Percentiles rank a stretch among this genome's conserved stretches.
These are phyloP conservation scores for Thermochaetoides dissita DNA, from an alignment of 2,329 filamentous ascomycete genomes.

Conservation along the genomic window DNA sequence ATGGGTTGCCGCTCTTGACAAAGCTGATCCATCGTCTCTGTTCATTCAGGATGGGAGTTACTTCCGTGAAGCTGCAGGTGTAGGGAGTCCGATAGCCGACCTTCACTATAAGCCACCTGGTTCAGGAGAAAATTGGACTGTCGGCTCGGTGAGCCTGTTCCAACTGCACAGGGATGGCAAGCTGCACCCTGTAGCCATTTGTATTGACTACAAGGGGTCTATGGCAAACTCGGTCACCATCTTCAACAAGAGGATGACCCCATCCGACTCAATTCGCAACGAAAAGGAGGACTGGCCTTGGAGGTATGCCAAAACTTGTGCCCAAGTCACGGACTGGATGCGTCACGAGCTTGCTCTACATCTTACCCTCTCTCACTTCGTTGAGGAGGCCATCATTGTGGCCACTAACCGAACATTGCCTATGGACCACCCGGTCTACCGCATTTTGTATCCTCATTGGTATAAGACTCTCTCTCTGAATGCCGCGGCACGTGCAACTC, in stretches of 20 bases:
- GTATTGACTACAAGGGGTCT: conserved; percentile 30
- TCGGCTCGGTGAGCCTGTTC: conserved; percentile 29
- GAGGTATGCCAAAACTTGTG: conserved; percentile 38
- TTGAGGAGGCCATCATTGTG: conserved; percentile 35
- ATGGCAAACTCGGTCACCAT: conserved; percentile 32
- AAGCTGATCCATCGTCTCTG: conserved; percentile 20
- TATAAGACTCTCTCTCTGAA: conserved; percentile 36
- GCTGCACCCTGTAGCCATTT: conserved; percentile 34
- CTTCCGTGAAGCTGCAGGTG: conserved; percentile 25
- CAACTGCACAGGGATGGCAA: conserved; percentile 28
- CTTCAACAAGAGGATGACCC: conserved; percentile 31
- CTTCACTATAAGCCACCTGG: conserved; percentile 18
- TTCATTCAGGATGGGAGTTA: conserved; percentile 31
- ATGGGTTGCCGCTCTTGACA: conserved; percentile 19
- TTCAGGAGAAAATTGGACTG: conserved; percentile 21
- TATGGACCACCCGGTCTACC: conserved; percentile 28
- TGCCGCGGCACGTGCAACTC: conserved; percentile 27
- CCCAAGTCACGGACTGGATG: conserved; percentile 33
- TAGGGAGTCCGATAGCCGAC: conserved; percentile 15
- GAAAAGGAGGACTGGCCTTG: conserved; percentile 35
- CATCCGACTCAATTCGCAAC: conserved; percentile 17
- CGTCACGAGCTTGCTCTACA: conserved; percentile 34
- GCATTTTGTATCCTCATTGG: conserved; percentile 33
- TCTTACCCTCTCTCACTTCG: conserved; percentile 29
- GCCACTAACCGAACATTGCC: conserved; percentile 29